phyloP scores from a whole-genome alignment of 179 eudicot species.

The Beta corolliflora region DNA sequence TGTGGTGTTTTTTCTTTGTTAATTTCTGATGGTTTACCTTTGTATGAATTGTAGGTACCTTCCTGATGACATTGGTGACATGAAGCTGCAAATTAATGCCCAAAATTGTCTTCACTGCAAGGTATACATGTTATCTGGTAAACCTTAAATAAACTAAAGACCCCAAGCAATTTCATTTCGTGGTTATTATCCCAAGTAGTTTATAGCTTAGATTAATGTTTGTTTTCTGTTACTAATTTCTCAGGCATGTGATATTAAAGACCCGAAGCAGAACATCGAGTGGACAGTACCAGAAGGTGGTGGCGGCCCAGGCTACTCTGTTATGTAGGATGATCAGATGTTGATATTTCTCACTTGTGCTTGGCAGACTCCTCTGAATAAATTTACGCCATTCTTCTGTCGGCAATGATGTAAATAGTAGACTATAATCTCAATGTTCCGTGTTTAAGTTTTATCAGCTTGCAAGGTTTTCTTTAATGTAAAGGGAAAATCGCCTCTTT shows the following conservation, averaged over 20 bases:
- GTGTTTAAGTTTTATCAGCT: too few relatives aligned
- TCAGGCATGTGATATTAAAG: constrained; percentile 98
- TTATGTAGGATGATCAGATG: constrained; percentile 51
- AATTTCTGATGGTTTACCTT: constrained; percentile 17
- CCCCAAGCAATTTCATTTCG: neutral
- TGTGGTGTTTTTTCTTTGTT: constrained; percentile 9
- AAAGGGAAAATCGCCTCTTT: too few relatives aligned
- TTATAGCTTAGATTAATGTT: neutral
- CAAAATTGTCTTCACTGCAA: constrained; percentile 99
- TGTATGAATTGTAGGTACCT: constrained; percentile 53
- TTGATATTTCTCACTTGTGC: neutral
- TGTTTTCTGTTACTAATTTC: constrained; percentile 11
- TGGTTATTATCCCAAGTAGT: neutral
- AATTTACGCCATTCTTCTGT: neutral
- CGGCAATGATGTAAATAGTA: too few relatives aligned
- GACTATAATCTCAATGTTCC: too few relatives aligned
- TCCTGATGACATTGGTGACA: constrained; percentile 66
- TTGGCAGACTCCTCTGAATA: neutral
- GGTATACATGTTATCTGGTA: constrained; percentile 41
- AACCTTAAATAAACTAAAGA: neutral
- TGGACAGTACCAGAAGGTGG: constrained; percentile 99
- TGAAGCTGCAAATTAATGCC: constrained; percentile 90
- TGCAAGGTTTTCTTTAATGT: too few relatives aligned
- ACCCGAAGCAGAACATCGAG: constrained; percentile 88
- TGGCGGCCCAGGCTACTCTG: constrained; percentile 93